Evolutionary conservation across 169 alveolate species (phyloP).

Genomic region (Toxoplasma gondii): DNA sequence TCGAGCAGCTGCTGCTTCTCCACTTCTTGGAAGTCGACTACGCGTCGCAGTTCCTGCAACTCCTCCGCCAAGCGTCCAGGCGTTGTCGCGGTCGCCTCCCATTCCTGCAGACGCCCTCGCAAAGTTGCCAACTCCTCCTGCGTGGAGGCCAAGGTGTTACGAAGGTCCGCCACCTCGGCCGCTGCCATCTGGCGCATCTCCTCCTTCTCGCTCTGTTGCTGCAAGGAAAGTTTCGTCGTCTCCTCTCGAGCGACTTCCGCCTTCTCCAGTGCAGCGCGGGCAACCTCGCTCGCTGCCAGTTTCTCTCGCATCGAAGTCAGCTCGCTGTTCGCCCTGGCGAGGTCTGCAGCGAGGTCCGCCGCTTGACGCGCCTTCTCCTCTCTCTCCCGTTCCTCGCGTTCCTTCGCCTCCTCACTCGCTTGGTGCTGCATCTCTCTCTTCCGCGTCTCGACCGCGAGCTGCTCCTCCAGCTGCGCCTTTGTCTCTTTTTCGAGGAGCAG

Average conservation of each 20-base stretch:
- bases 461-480: slow-evolving; percentile 13
- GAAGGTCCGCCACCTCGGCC: background rate
- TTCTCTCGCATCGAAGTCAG: background rate
- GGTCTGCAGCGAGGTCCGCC: background rate
- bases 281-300: background rate
- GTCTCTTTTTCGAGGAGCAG: background rate
- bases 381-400: background rate
- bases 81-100: background rate
- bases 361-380: background rate
- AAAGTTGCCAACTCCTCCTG: background rate
- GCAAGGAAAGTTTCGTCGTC: too few relatives aligned
- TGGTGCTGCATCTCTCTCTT: background rate
- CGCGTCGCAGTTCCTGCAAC: background rate
- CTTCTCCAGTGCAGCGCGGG: background rate
- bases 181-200: background rate
- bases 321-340: background rate
- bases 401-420: background rate
- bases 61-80: background rate
- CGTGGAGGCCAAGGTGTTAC: background rate
- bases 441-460: background rate
- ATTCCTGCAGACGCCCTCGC: background rate
- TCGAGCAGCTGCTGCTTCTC: background rate
- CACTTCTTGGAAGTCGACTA: background rate
- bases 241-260: background rate
- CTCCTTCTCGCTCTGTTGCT: background rate